These are phyloP conservation scores for Nemania sp. DNA, from an alignment of 2,329 filamentous ascomycete species.

Conservation along the genomic window DNA sequence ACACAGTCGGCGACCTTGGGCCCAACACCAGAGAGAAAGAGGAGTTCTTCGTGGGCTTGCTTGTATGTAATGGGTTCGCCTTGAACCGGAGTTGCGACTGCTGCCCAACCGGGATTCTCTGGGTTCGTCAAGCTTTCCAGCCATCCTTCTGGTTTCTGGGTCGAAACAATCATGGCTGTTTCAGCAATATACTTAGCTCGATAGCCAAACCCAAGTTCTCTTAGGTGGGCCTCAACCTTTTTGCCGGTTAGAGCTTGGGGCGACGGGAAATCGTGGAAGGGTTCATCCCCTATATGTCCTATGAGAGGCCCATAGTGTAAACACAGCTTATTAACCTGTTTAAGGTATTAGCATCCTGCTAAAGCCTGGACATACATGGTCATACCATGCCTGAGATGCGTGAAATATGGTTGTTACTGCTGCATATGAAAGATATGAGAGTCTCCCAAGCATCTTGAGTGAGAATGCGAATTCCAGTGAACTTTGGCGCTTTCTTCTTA, in stretches of 20 bases:
- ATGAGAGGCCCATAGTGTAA: slow-evolving; percentile 84
- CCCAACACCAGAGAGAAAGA: slow-evolving; percentile 86
- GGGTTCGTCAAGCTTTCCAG: slow-evolving; percentile 82
- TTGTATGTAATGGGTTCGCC: slow-evolving; percentile 74
- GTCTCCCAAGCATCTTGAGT: slow-evolving; percentile 97
- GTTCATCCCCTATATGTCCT: slow-evolving; percentile 73
- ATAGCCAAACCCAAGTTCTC: slow-evolving; percentile 92
- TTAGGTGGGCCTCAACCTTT: slow-evolving; percentile 82
- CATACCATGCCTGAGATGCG: slow-evolving; percentile 93
- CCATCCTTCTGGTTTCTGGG: slow-evolving; percentile 78
- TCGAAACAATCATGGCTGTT: slow-evolving; percentile 80
- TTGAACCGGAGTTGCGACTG: slow-evolving; percentile 61
- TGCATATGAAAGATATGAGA: slow-evolving; percentile 94
- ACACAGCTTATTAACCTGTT: slow-evolving; percentile 85
- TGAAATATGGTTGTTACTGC: slow-evolving; percentile 97
- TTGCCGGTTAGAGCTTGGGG: slow-evolving; percentile 78
- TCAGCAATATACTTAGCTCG: slow-evolving; percentile 91
- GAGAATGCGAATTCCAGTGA: slow-evolving; percentile 90
- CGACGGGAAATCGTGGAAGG: slow-evolving; percentile 88
- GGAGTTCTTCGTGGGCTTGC: slow-evolving; percentile 81
- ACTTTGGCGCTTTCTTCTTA: slow-evolving; percentile 84
- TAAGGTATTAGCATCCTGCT: slow-evolving; percentile 6
- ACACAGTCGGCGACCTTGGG: slow-evolving; percentile 98
- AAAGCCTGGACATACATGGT: not conserved
- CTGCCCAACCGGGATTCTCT: slow-evolving; percentile 70